These are phyloP conservation scores for Cladosporium sp. DNA, from an alignment of 2,329 filamentous ascomycete species.

Conservation along the genomic window DNA sequence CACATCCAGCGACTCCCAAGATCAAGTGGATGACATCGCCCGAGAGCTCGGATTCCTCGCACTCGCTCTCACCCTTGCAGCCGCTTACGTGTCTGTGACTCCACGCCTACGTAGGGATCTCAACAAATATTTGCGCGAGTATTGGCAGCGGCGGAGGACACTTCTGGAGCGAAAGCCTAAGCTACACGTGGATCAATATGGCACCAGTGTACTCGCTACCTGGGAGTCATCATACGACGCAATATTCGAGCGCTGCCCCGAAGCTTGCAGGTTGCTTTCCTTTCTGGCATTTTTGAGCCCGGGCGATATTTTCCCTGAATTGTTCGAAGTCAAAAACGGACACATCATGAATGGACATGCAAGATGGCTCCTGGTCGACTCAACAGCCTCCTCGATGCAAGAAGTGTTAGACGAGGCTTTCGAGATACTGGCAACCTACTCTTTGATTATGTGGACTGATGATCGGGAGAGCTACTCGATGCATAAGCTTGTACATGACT, in stretches of 20 bases:
- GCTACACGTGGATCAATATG: conserved; percentile 18
- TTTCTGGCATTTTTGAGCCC: neutral
- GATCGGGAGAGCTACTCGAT: conserved; percentile 21
- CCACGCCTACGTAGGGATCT: neutral
- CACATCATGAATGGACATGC: neutral
- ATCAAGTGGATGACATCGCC: neutral
- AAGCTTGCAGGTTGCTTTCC: conserved; percentile 15
- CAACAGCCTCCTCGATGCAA: neutral
- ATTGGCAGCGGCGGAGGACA: neutral
- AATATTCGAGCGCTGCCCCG: conserved; percentile 14
- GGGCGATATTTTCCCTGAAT: neutral
- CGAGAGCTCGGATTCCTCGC: neutral
- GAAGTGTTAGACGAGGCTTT: neutral
- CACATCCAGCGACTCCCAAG: neutral
- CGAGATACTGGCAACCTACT: conserved; percentile 15
- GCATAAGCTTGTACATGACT: conserved; percentile 24
- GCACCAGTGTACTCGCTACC: conserved; percentile 23
- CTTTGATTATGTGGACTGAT: conserved; percentile 18
- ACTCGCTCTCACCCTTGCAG: neutral
- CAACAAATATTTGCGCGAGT: neutral
- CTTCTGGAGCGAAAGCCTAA: neutral
- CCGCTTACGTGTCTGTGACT: neutral
- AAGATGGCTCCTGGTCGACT: neutral
- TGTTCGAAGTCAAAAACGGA: neutral
- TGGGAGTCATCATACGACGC: conserved; percentile 22